Evolutionary conservation across 257 asterid genomes (phyloP), one percentile per base, ranked within the genome.

Genomic region (Primulina eburnea): DNA sequence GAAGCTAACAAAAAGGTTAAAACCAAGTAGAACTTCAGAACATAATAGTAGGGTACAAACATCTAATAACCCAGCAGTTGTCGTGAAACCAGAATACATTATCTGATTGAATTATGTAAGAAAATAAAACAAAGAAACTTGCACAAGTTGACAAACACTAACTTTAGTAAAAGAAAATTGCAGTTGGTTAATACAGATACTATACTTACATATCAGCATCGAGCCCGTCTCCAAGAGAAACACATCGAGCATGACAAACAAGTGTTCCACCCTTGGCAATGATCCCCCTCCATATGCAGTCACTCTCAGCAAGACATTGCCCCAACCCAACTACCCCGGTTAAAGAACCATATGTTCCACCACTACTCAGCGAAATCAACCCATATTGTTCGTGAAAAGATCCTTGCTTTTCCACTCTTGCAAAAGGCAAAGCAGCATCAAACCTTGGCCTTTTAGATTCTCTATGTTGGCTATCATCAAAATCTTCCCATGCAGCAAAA

Each of bases 181-280:
- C 2, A 79, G 67, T 64, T 53, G 70, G 56, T 14, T 47, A 47
- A 16, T 63, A 28, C 18, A 73, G 33, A 76, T 24, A 28, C 57
- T 50, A 80, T 68, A 89, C 99, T 85, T 80, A 93, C 99, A 93
- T 89, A 70, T 85, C 90, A 72, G 73, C 53, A 32, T 72, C 82
- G 60, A 86, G 85, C 70, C 89, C 90, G 18, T 84, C 95, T 34
- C 89, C 95, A 0, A 90, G 72, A 20, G 92, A 90, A 67, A 93
- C 90, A 82, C 99, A 93, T n/a, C 97, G 92, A 75, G 97, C 99
- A 58, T 82, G 87, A 79, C 99, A 93, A 77, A 93, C 95, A 72
- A 91, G 87, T 12, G 92, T 82, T 73, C 99, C 97, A 55, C 99
- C 97, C 84, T 91, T 93, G 1, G 99, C 96, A 71, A 93, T 90